Base-by-base conservation (phyloP, 352 stramenopile species). In the Phytophthora capsici region DNA sequence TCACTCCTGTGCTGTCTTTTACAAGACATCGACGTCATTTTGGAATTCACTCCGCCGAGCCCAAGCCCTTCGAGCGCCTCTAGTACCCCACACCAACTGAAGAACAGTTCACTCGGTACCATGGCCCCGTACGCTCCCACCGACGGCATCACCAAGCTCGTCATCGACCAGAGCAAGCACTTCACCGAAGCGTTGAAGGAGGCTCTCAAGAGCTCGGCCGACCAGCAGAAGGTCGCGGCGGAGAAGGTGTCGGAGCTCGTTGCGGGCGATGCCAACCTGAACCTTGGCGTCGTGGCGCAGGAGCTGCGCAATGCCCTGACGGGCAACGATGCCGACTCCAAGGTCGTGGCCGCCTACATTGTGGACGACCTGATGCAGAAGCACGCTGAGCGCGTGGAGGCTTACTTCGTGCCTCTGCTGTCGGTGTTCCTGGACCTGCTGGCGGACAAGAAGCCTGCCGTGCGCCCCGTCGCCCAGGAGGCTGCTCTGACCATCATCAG, bases 91-190 rank as follows among this genome's bases (percentile, higher is more conserved):
- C 36, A 48, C 55, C 43, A 48, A 63, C 51, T 67, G 54, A 72
- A 71, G 36, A 58, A 71, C 57, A 69, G 46, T 73, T 70, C 43
- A 37, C 45, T 60, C 52, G 66, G 63, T 74, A 88, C 59, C 55
- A 94, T 94, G 86, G 86, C 86, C 77, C 86, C 86, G 58, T 93
- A 91, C 80, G 85, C 84, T 64, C 86, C 86, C 37, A 84, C 78
- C 62, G 86, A 90, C 73, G 84, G 80, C 71, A 89, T 91, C 63
- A 92, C 73, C 80, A 87, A 93, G 74, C 80, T 95, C 59, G 85
- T 78, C 19, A 91, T 93, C 58, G 87, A 94, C 81, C 89, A 94
- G 80, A 96, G 84, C 82, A 94, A 96, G 80, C 88, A 94, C 80
- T 96, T 96, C 69, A 93, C 84, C 25, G 82, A 93, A 49, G 88